A percentile compares a stretch with the other conserved stretches of the same genome.
Evolutionary conservation across 768 basidiomycete genomes (phyloP).

Genomic region (Suillus subluteus): DNA sequence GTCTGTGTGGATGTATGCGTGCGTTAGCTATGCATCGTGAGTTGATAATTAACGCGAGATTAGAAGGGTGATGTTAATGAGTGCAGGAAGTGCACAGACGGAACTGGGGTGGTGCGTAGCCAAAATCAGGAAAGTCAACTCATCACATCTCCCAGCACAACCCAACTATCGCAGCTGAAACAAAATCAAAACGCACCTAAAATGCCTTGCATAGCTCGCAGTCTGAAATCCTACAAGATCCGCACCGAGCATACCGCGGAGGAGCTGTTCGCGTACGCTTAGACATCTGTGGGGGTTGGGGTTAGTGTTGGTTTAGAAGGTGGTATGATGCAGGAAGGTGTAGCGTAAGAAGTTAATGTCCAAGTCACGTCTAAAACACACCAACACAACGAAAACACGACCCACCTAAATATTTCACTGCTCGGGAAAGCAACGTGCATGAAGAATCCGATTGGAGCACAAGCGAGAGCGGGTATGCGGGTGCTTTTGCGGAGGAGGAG

Average conservation of each 20-base stretch:
- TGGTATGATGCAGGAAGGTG: not conserved
- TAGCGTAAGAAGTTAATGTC: not conserved
- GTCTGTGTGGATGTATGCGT: slow-evolving; percentile 36
- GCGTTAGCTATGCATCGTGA: not conserved
- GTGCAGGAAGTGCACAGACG: not conserved
- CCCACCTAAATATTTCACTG: slow-evolving; percentile 79
- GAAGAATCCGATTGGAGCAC: slow-evolving; percentile 77
- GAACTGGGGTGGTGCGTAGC: no score
- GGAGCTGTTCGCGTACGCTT: slow-evolving; percentile 72
- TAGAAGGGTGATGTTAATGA: not conserved
- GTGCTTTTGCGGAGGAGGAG: slow-evolving; percentile 71
- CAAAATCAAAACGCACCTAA: slow-evolving; percentile 31
- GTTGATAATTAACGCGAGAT: not conserved
- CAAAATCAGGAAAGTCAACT: not conserved
- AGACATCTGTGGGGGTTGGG: slow-evolving; percentile 57
- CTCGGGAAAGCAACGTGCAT: slow-evolving; percentile 96
- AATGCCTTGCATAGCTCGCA: slow-evolving; percentile 80
- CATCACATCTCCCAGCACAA: not conserved
- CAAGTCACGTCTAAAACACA: not conserved
- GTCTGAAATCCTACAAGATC: slow-evolving; percentile 95
- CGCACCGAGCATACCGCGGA: slow-evolving; percentile 89
- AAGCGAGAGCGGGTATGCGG: slow-evolving; percentile 39
- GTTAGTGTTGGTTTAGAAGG: not conserved
- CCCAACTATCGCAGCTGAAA: not conserved
- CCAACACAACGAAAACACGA: not conserved